Conservation (phyloP, 1,284 basidiomycete genomes). For the Gomphus bonarii region DNA sequence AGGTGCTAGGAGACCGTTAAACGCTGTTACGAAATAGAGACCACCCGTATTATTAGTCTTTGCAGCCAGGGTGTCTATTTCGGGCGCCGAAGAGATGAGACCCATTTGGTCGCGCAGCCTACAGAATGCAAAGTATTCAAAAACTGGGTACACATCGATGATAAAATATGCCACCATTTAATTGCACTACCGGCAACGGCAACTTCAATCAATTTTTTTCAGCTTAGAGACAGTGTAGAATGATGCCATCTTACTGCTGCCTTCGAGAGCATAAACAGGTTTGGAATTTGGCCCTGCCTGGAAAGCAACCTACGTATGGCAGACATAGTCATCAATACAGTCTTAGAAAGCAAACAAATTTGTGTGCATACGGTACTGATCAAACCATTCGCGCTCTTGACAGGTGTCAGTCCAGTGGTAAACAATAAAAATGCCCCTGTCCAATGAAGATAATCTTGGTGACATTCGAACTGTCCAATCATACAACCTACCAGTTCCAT, state of each 20-base stretch:
- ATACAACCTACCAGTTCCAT: constrained; percentile 64
- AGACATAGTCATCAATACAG: constrained; percentile 14
- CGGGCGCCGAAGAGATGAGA: constrained; percentile 70
- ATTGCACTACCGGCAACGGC: constrained; percentile 93
- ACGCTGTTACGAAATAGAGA: constrained; percentile 96
- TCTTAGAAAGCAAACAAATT: background rate
- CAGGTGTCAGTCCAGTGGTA: constrained; percentile 83
- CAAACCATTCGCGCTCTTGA: constrained; percentile 79
- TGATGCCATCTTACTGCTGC: constrained; percentile 58
- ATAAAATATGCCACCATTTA: constrained; percentile 54
- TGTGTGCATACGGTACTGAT: constrained; percentile 64
- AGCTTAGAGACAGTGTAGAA: background rate
- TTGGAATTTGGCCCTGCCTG: constrained; percentile 73
- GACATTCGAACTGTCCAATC: background rate
- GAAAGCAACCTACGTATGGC: constrained; percentile 65
- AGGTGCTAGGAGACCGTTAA: constrained; percentile 85
- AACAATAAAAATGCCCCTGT: constrained; percentile 78
- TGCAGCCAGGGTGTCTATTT: constrained; percentile 81
- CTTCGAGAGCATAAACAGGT: constrained; percentile 90
- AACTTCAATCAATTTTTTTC: constrained; percentile 34
- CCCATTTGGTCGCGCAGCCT: constrained; percentile 85
- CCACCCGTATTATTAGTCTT: constrained; percentile 79
- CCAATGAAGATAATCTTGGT: background rate
- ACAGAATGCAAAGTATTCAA: constrained; percentile 1
- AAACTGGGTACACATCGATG: background rate